phyloP scores from a whole-genome alignment of 1,139 yeast species.

The Petasospora fabianii region DNA sequence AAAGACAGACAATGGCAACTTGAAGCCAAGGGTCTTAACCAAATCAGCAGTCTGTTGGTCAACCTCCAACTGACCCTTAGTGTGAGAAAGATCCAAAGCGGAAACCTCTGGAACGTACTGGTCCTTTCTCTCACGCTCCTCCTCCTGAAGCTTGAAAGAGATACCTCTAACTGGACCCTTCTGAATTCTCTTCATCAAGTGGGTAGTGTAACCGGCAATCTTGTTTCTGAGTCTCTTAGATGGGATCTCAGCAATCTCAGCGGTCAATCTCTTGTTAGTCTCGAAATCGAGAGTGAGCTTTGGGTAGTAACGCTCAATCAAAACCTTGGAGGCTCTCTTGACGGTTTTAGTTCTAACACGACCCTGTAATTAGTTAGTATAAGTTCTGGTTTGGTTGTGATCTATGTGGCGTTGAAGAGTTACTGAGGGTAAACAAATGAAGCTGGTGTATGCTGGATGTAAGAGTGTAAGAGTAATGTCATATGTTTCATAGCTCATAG shows the following conservation, averaged over 20 bases:
- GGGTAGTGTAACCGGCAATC: slow-evolving; percentile 99
- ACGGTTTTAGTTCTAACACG: slow-evolving; percentile 99
- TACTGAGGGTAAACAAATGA: neutral
- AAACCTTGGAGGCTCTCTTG: slow-evolving; percentile 99
- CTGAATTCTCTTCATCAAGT: slow-evolving; percentile 99
- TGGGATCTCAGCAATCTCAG: slow-evolving; percentile 98
- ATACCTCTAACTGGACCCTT: slow-evolving; percentile 99
- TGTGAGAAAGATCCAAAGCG: slow-evolving; percentile 97
- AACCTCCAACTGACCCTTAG: slow-evolving; percentile 95
- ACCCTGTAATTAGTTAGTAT: slow-evolving; percentile 52
- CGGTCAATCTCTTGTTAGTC: slow-evolving; percentile 99
- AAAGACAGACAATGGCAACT: slow-evolving; percentile 88
- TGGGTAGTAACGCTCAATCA: slow-evolving; percentile 99
- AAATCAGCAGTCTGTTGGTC: slow-evolving; percentile 97
- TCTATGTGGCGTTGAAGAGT: neutral
- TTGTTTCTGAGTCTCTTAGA: slow-evolving; percentile 99
- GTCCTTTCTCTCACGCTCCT: slow-evolving; percentile 99
- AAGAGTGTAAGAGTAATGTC: too few species aligned
- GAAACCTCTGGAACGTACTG: slow-evolving; percentile 99
- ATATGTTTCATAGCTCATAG: too few species aligned
- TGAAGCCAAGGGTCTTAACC: slow-evolving; percentile 94
- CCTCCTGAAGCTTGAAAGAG: slow-evolving; percentile 99
- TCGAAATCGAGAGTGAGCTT: slow-evolving; percentile 99
- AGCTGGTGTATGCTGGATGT: too few species aligned
- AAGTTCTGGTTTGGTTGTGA: too few species aligned